A percentile compares a stretch with the other conserved stretches of the same genome.
Conservation (phyloP, 1,284 basidiomycete genomes). For the Ustilago cynodontis region DNA sequence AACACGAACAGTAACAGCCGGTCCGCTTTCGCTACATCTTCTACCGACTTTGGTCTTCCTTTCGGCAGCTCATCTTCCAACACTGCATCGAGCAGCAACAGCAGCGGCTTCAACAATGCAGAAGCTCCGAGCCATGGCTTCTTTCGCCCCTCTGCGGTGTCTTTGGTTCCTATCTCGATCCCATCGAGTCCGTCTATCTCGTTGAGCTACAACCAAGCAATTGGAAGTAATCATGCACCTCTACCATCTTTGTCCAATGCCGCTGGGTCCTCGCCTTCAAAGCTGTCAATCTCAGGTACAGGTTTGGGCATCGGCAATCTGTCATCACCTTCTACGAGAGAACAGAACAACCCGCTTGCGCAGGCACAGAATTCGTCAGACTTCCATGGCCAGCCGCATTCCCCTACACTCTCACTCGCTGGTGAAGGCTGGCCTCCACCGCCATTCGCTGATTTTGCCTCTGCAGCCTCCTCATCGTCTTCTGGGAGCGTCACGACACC, state of each 20-base stretch:
- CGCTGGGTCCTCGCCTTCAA: conserved; percentile 16
- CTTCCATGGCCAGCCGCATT: conserved; percentile 25
- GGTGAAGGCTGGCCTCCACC: conserved; percentile 41
- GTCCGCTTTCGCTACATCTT: conserved; percentile 38
- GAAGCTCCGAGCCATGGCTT: conserved; percentile 10
- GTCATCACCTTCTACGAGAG: conserved; percentile 34
- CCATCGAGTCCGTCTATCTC: conserved; percentile 34
- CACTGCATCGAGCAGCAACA: not conserved
- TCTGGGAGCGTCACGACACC: conserved; percentile 15
- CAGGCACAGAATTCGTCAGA: not conserved
- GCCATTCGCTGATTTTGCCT: conserved; percentile 12
- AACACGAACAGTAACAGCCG: conserved; percentile 9
- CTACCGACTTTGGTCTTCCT: conserved; percentile 49
- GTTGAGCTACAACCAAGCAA: conserved; percentile 10
- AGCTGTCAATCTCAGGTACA: conserved; percentile 9
- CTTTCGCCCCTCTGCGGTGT: conserved; percentile 18
- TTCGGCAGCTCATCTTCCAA: conserved; percentile 13
- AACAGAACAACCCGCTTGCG: conserved; percentile 21
- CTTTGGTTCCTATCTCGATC: conserved; percentile 34
- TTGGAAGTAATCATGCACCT: conserved; percentile 11
- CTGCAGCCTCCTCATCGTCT: conserved; percentile 27
- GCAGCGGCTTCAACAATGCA: conserved; percentile 7
- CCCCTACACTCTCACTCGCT: conserved; percentile 27
- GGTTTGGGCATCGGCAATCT: conserved; percentile 39
- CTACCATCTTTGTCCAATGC: conserved; percentile 18